Conservation (phyloP, 495 filamentous ascomycete genomes). For the Aspergillus hancockii region DNA sequence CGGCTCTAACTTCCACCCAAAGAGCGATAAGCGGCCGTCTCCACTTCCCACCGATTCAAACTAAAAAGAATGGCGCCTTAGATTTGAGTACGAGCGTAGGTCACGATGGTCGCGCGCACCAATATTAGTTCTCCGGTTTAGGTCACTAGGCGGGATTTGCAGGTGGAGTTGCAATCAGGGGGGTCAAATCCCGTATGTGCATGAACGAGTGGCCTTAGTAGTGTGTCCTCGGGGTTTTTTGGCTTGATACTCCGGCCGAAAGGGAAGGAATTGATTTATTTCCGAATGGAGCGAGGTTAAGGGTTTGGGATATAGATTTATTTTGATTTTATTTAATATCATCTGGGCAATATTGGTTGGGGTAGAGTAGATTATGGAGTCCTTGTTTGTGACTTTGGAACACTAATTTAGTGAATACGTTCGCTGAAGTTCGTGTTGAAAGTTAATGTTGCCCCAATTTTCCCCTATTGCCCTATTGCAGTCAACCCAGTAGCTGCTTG, state of each 20-base stretch:
- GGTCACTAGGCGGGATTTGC: neutral
- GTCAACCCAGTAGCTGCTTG: neutral
- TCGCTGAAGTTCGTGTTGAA: no score
- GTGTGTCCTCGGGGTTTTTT: neutral
- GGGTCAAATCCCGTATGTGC: neutral
- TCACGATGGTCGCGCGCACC: neutral
- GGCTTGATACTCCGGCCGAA: neutral
- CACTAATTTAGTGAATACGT: no score
- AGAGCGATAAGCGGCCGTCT: conserved; percentile 1
- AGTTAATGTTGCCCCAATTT: no score
- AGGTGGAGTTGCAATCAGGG: neutral
- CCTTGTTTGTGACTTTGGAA: no score
- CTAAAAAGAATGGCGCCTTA: neutral
- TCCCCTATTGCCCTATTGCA: neutral
- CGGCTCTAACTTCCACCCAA: conserved; percentile 13
- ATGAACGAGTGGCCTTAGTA: neutral
- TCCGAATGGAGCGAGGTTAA: neutral
- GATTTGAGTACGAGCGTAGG: no score
- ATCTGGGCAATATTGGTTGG: no score
- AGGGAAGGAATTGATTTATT: neutral
- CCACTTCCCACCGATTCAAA: neutral
- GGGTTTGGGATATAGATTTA: neutral
- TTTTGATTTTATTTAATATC: no score
- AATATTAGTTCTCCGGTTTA: neutral
- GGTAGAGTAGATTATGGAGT: no score